Evolutionary conservation across 129 eudicot species (phyloP).

Genomic region (Helianthus tuberosus): DNA sequence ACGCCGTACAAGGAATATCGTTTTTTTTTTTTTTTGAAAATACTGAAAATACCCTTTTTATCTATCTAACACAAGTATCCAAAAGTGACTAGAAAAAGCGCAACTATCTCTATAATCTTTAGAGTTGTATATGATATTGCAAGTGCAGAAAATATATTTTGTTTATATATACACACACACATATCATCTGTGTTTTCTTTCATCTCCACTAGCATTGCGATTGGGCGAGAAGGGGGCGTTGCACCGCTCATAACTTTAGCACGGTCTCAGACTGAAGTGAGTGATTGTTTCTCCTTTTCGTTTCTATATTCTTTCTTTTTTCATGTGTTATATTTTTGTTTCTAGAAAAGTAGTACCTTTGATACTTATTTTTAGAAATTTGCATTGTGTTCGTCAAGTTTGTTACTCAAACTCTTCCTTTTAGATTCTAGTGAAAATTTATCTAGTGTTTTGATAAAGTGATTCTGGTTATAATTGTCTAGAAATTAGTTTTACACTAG

Average conservation of each 20-base stretch:
- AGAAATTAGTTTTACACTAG: too few relatives aligned
- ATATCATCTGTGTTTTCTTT: constrained; percentile 14
- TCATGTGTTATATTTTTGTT: not conserved
- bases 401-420: too few relatives aligned
- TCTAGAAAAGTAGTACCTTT: constrained; percentile 1
- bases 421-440: too few relatives aligned
- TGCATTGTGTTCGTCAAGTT: too few relatives aligned
- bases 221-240: constrained; percentile 97
- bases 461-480: too few relatives aligned
- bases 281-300: constrained; percentile 24
- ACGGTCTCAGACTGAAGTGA: constrained; percentile 76
- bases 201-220: constrained; percentile 70
- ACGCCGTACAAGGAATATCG: constrained; percentile 17
- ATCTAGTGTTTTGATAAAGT: too few relatives aligned
- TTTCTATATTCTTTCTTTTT: constrained; percentile 9
- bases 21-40: not conserved
- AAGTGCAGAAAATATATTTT: constrained; percentile 1
- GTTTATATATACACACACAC: not conserved
- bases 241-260: constrained; percentile 87
- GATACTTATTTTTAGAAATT: not conserved
- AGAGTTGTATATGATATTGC: constrained; percentile 16
- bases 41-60: not conserved
- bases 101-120: not conserved
- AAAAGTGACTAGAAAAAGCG: not conserved
- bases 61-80: constrained; percentile 5